Evolutionary conservation across 495 filamentous ascomycete species (phyloP), one percentile per base, ranked within the genome.

Genomic region (Tetracladium setigerum): DNA sequence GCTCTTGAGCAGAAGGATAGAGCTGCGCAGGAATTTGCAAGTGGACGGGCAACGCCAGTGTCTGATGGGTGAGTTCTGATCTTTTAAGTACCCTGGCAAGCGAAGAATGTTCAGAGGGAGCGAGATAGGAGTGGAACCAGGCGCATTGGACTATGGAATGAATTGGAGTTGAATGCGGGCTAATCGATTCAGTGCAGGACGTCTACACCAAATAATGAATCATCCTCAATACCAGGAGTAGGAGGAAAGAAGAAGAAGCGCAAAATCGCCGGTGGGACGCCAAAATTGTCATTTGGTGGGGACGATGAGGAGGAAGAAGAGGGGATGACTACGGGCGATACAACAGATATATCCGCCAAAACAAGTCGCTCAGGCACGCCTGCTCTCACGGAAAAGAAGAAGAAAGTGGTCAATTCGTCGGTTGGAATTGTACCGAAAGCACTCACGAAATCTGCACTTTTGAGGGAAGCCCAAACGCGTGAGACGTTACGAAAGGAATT

Each of bases 1-100:
- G 87, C 90, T 22, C 70, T 95, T 27, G 92, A 97, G 65, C 86
- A 88, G 60, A 91, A 90, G 60, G 85, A 89, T 55, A 77, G 86
- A 47, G 88, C 92, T 61, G 84, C 83, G 3, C 80, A 87, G 55
- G 77, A 78, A 38, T 70, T 74, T n/a, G 56, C 72, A 1, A 74
- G 74, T 10, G 65, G 71, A 2, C 69, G 55, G 62, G 68, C 64
- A 55, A 70, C 67, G 48, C 69, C 73, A 44, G 67, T 66, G 14
- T 77, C 79, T 45, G 71, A 77, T 55, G 74, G 64, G 68, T 71
- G 62, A 61, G 60, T 63, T 19, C 6, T 37, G 43, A 41, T 13
- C 12, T 30, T 17, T 40, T 17, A 16, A 39, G 36, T 14, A 24
- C 30, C 36, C 19, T 36, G 39, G 39, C 17, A 49, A 42, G 36